These are phyloP conservation scores for Gloeopeniophorella convolvens DNA, from an alignment of 768 basidiomycete species.

Conservation along the genomic window DNA sequence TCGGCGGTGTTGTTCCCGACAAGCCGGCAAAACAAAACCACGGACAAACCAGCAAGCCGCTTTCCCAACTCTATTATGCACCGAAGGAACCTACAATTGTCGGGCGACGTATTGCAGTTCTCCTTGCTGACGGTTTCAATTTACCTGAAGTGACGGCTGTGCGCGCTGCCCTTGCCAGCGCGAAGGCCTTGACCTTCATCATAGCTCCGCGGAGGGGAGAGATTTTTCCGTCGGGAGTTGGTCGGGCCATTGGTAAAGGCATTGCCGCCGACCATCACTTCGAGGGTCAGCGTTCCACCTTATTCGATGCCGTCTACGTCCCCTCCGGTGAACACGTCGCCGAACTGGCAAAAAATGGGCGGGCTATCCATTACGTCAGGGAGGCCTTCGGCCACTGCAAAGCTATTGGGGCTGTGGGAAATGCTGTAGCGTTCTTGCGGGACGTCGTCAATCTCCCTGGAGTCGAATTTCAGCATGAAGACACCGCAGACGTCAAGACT, in stretches of 20 bases:
- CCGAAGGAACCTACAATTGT: conserved; percentile 54
- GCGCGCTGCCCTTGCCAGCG: conserved; percentile 43
- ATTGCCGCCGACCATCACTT: conserved; percentile 62
- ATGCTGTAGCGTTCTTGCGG: conserved; percentile 45
- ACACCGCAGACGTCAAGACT: conserved; percentile 35
- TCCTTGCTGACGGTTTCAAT: conserved; percentile 73
- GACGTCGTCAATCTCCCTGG: conserved; percentile 41
- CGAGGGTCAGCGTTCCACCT: conserved; percentile 72
- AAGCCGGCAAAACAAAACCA: conserved; percentile 47
- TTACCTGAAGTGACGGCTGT: conserved; percentile 50
- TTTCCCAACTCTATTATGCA: conserved; percentile 54
- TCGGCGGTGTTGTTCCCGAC: conserved; percentile 54
- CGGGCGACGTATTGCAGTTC: conserved; percentile 68
- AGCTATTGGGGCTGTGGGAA: conserved; percentile 70
- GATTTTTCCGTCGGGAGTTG: conserved; percentile 32
- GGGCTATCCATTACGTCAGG: conserved; percentile 73
- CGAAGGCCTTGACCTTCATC: conserved; percentile 53
- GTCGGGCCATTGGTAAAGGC: conserved; percentile 24
- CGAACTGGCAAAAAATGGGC: conserved; percentile 57
- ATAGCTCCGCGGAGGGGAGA: conserved; percentile 64
- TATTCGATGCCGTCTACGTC: conserved; percentile 79
- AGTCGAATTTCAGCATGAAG: conserved; percentile 35
- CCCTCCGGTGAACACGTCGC: conserved; percentile 61
- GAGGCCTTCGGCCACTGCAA: conserved; percentile 88
- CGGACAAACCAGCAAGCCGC: conserved; percentile 44